A percentile compares a stretch with the other conserved stretches of the same genome.
Conservation (phyloP, 129 eudicot species). For the Saposhnikovia divaricata region DNA sequence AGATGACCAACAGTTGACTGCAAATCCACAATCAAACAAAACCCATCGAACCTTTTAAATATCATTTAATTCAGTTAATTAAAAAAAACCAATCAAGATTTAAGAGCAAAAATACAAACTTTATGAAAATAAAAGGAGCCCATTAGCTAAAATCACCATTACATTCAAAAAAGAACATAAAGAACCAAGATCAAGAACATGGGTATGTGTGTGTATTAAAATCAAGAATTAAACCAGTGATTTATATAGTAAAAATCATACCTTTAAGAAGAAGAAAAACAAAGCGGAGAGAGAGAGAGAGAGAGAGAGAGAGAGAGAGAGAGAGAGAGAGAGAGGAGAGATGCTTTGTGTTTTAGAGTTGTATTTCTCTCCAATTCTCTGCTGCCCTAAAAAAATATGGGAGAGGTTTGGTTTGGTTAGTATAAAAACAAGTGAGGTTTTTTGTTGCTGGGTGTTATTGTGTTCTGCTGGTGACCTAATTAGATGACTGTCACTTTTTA, state of each 20-base stretch:
- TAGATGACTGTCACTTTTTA: neutral
- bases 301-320: neutral
- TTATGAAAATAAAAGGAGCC: too few relatives aligned
- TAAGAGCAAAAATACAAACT: too few relatives aligned
- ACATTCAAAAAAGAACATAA: too few relatives aligned
- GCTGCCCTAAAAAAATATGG: constrained; percentile 1
- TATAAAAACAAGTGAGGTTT: neutral
- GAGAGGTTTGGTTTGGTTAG: neutral
- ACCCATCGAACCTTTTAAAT: too few relatives aligned
- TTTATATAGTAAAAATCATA: neutral
- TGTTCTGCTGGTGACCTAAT: neutral
- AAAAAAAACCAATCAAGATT: too few relatives aligned
- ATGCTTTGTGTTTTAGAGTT: neutral
- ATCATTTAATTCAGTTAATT: too few relatives aligned
- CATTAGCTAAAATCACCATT: too few relatives aligned
- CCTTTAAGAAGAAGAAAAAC: neutral
- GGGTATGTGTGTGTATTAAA: neutral
- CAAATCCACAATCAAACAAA: too few relatives aligned
- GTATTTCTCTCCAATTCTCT: neutral
- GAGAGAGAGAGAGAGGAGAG: too few relatives aligned
- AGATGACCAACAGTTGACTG: too few relatives aligned
- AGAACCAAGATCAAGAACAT: neutral
- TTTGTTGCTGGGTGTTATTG: neutral
- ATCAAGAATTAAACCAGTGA: neutral
- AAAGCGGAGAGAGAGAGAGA: neutral